Base-by-base conservation (phyloP, 202 grass and related monocot species). In the Alloteropsis angusta region DNA sequence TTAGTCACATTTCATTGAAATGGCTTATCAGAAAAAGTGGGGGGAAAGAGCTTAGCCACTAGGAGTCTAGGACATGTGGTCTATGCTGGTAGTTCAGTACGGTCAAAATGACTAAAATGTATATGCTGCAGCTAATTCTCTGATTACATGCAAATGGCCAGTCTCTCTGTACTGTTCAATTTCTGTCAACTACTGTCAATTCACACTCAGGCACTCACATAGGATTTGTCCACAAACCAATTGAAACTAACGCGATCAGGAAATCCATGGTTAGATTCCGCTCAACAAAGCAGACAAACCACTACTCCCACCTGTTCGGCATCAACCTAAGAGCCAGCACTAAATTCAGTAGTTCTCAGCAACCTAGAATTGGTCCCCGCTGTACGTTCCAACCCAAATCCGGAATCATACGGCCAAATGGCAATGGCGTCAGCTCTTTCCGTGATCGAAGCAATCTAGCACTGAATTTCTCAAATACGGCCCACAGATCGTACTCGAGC, bases 381-480 rank as follows among this genome's bases (percentile, higher is more conserved):
- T 55, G 45, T 46, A 45, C 21, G 73, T 42, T 57, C 46, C 56
- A 49, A 7, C 65, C 63, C 39, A 76, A 76, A 88, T 85, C 34
- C 34, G 34, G 48, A 72, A 81, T 48, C 34, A 52, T 26, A 50
- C 41, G 28, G 49, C 46, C 28, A 68, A 71, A 76, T 26, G 48
- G 22, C 28, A 56, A 43, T 26, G 71, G 11, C 57, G 23, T 26
- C 28, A 47, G 49, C 41, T 59, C 16, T 3, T 77, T 21, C 9
- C 41, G 60, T 30, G 47, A 71, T 52, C n/a, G 36, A 28, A 75
- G 26, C 4, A 39, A 76, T 47, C 11, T 5, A 34, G 23, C 49
- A 48, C 6, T 1, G 17, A 32, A 63, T 25, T 16, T 18, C 15
- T 0, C 17, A 45, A 53, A 48, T n/a, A 68, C 4, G 8, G 16